phyloP scores from a whole-genome alignment of 2,329 filamentous ascomycete species.

The Parasarocladium wereldwijsianum region DNA sequence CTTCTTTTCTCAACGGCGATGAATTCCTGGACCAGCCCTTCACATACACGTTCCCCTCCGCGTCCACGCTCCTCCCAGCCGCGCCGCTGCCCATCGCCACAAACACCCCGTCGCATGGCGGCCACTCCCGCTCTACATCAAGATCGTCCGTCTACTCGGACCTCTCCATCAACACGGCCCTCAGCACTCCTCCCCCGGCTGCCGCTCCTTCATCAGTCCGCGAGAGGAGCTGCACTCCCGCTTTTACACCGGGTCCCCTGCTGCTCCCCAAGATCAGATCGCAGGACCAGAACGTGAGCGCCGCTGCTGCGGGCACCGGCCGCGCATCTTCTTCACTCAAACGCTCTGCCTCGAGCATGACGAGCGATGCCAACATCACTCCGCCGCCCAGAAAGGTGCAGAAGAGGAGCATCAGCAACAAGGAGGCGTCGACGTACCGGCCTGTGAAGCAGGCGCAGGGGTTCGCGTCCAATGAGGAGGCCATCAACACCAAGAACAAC shows the following conservation, averaged over 20 bases:
- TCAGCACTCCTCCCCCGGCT: constrained; percentile 51
- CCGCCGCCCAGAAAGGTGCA: constrained; percentile 6
- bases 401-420: constrained; percentile 3
- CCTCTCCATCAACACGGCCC: constrained; percentile 48
- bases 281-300: constrained; percentile 66
- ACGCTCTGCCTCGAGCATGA: constrained; percentile 11
- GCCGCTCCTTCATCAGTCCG: not conserved
- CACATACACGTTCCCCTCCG: constrained; percentile 27
- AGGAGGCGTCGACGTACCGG: constrained; percentile 2
- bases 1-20: not conserved
- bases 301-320: constrained; percentile 30
- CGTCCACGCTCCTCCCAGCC: no score
- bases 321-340: constrained; percentile 22
- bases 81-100: not conserved
- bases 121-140: constrained; percentile 49
- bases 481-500: no score
- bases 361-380: constrained; percentile 5
- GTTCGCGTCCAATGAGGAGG: no score
- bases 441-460: constrained; percentile 31
- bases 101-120: constrained; percentile 13
- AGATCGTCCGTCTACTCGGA: constrained; percentile 46
- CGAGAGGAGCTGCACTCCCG: constrained; percentile 31
- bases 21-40: constrained; percentile 33
- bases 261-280: constrained; percentile 74
- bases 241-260: constrained; percentile 62